A percentile compares a stretch with the other conserved stretches of the same genome.
Evolutionary conservation across 116 monocot species (phyloP).

Genomic region (Dioscorea cayenensis): DNA sequence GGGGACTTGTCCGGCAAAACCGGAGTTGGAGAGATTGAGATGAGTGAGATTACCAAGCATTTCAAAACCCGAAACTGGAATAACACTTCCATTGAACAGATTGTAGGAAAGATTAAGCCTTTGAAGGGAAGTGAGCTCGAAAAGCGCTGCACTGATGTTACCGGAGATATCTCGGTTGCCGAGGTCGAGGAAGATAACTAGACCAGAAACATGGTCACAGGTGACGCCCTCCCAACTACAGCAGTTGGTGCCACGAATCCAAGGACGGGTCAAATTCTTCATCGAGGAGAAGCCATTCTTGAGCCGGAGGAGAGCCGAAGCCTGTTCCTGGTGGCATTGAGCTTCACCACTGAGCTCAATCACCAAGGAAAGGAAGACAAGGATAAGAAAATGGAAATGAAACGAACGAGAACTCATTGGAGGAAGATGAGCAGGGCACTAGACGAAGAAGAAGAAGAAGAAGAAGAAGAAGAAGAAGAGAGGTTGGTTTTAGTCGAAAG

Average conservation of each 20-base stretch:
- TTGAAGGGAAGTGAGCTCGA: slow-evolving; percentile 20
- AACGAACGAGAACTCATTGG: not conserved
- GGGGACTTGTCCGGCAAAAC: slow-evolving; percentile 36
- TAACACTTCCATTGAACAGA: slow-evolving; percentile 1
- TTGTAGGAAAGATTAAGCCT: slow-evolving; percentile 22
- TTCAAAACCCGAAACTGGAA: slow-evolving; percentile 9
- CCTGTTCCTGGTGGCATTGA: slow-evolving; percentile 19
- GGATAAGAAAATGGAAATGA: not conserved
- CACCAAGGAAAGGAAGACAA: not conserved
- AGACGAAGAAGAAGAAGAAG: not conserved
- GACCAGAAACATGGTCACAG: slow-evolving; percentile 4
- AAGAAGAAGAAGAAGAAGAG: not conserved
- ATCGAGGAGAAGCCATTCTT: slow-evolving; percentile 9
- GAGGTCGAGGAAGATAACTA: slow-evolving; percentile 15
- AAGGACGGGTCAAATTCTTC: not conserved
- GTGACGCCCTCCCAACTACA: slow-evolving; percentile 22
- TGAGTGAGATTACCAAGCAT: slow-evolving; percentile 16
- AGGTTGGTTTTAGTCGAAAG: not conserved
- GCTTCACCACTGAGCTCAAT: not conserved
- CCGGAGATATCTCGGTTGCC: slow-evolving; percentile 8
- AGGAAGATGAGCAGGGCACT: not conserved
- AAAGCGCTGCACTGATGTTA: not conserved
- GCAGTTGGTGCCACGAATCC: slow-evolving; percentile 8
- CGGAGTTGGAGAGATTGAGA: slow-evolving; percentile 45
- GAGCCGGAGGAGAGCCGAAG: slow-evolving; percentile 6